These are phyloP conservation scores for Entoloma clypeatum DNA, from an alignment of 1,284 basidiomycete genomes.

Conservation along the genomic window DNA sequence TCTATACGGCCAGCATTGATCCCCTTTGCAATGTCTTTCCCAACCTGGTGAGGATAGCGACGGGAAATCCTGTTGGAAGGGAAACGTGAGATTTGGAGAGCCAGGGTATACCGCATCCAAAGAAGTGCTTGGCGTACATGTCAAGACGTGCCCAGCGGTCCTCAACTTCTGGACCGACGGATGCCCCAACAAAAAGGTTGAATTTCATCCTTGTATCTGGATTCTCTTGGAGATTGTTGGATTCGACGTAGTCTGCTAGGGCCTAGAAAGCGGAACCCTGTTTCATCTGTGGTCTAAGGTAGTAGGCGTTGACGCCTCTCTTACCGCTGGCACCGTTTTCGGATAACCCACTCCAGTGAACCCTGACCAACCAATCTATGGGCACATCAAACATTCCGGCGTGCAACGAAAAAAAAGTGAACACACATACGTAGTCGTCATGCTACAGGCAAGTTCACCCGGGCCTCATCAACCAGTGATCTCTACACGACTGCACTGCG, in stretches of 20 bases:
- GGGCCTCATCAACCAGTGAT: neutral
- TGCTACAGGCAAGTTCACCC: constrained; percentile 32
- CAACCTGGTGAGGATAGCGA: constrained; percentile 49
- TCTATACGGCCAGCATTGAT: constrained; percentile 46
- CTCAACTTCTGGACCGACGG: constrained; percentile 45
- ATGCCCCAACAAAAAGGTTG: constrained; percentile 49
- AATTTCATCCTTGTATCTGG: constrained; percentile 45
- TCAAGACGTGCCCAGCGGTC: constrained; percentile 45
- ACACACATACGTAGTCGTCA: constrained; percentile 39
- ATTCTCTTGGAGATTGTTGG: constrained; percentile 40
- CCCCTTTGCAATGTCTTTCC: constrained; percentile 47
- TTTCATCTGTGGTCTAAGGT: neutral
- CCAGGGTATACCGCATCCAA: neutral
- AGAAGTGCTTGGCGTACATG: constrained; percentile 30
- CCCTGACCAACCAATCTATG: constrained; percentile 47
- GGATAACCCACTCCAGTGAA: constrained; percentile 52
- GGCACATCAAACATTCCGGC: neutral
- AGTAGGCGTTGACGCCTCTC: constrained; percentile 14
- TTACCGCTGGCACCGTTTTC: constrained; percentile 40
- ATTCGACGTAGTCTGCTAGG: constrained; percentile 46
- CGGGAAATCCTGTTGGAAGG: constrained; percentile 37
- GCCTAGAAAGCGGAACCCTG: constrained; percentile 35
- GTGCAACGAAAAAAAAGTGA: neutral
- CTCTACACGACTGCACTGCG: neutral
- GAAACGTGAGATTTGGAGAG: neutral